These are phyloP conservation scores for Phytophthora megakarya DNA, from an alignment of 352 stramenopile genomes.

Conservation along the genomic window DNA sequence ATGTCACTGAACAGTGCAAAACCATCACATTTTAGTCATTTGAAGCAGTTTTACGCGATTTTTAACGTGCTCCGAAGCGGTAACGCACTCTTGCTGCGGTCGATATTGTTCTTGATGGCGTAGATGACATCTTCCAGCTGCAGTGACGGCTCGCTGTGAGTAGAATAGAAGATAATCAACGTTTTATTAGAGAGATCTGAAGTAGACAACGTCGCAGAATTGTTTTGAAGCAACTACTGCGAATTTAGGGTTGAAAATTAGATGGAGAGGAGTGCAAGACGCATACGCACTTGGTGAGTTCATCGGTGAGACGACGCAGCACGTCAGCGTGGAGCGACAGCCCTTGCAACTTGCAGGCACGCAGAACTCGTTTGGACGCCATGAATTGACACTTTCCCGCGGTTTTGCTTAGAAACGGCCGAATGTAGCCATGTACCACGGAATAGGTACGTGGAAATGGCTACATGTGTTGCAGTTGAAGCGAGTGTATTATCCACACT, in stretches of 20 bases:
- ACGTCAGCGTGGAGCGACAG: constrained; percentile 80
- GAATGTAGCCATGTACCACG: constrained; percentile 22
- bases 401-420: constrained; percentile 9
- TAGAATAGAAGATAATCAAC: constrained; percentile 1
- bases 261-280: constrained; percentile 4
- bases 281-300: constrained; percentile 62
- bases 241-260: constrained; percentile 8
- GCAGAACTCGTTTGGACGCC: constrained; percentile 82
- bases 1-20: constrained; percentile 56
- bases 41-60: neutral
- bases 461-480: constrained; percentile 28
- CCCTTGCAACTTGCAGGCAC: constrained; percentile 84
- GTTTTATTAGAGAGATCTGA: constrained; percentile 7
- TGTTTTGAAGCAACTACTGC: constrained; percentile 5
- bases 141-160: constrained; percentile 65
- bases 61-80: neutral
- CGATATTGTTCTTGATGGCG: constrained; percentile 90
- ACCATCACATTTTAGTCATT: constrained; percentile 1
- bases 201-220: neutral
- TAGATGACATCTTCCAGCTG: constrained; percentile 84
- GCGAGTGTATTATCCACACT: constrained; percentile 14
- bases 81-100: constrained; percentile 82
- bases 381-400: constrained; percentile 41
- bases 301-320: constrained; percentile 60
- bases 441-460: constrained; percentile 21